Evolutionary conservation across 192 early-diverging fungal genomes (phyloP), one percentile per base, ranked within the genome.

Genomic region (Entomortierella beljakovae): DNA sequence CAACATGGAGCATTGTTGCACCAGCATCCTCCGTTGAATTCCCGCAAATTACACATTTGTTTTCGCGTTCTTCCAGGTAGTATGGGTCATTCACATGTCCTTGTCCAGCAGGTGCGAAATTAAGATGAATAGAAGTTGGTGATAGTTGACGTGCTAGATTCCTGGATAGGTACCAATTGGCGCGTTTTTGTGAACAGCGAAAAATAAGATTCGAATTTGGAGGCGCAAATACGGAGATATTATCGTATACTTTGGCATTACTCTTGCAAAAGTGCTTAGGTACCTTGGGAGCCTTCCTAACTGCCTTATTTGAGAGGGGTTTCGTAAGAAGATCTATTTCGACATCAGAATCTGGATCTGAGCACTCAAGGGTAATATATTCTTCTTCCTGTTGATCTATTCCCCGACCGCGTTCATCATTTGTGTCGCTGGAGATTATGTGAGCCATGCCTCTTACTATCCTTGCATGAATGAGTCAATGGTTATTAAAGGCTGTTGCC

Each of bases 151-250:
- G 75, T 15, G 75, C 75, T 16, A 79, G 57, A 31, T 53, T 55
- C 6, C 75, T 67, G 16, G 56, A 50, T 3, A 79, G 75, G 26
- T 79, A 79, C 75, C 75, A 79, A 42, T 60, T 56, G 11, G 75
- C 75, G 3, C 67, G 67, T 35, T 65, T 79, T 26, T 64, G 75
- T 25, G 75, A 79, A 38, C 75, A 79, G 28, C 68, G 66, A 29
- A 79, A 79, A 48, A 79, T 79, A 6, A 79, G 75, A 37, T 61
- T 68, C 7, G 75, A 79, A 43, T 79, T 57, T 16, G 75, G 75
- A n/a, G 75, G 75, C 0, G 75, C 75, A 46, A 70, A 79, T 32
- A 79, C 75, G 2, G 75, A 79, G 32, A 79, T 70, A 57, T 79
- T 79, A 50, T 79, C 75, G 38, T 79, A 79, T 20, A 79, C 68